These are phyloP conservation scores for Luzula sylvatica DNA, from an alignment of 176 grass and related monocot species.

Conservation along the genomic window DNA sequence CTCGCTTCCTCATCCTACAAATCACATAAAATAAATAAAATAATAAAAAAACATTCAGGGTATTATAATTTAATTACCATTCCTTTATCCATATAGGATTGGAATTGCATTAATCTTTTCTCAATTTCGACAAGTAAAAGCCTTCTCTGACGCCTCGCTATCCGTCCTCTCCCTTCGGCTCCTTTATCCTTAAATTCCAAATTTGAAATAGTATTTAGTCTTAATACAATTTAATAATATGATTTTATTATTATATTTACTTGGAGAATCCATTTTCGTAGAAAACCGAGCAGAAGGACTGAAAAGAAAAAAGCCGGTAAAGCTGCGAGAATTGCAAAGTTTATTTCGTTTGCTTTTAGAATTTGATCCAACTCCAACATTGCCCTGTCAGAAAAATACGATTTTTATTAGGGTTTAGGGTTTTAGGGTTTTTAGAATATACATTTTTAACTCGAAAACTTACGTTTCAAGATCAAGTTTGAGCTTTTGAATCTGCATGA, in stretches of 20 bases:
- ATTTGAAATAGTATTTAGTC: slow-evolving; percentile 1
- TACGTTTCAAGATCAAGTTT: slow-evolving; percentile 92
- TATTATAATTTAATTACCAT: slow-evolving; percentile 41
- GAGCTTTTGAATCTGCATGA: slow-evolving; percentile 90
- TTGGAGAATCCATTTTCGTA: slow-evolving; percentile 63
- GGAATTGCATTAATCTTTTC: slow-evolving; percentile 73
- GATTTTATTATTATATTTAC: slow-evolving; percentile 35
- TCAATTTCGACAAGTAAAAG: slow-evolving; percentile 74
- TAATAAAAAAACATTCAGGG: neutral
- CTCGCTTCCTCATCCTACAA: slow-evolving; percentile 61
- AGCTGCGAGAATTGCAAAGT: slow-evolving; percentile 95
- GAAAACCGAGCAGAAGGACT: slow-evolving; percentile 52
- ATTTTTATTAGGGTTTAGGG: too few species aligned
- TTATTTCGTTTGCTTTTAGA: slow-evolving; percentile 91
- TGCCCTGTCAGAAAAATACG: slow-evolving; percentile 36
- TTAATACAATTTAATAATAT: slow-evolving; percentile 4
- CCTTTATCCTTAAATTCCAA: slow-evolving; percentile 57
- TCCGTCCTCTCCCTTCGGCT: slow-evolving; percentile 74
- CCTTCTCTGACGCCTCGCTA: slow-evolving; percentile 80
- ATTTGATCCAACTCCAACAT: slow-evolving; percentile 98
- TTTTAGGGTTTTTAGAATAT: too few species aligned
- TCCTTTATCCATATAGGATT: slow-evolving; percentile 48
- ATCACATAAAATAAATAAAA: slow-evolving; percentile 6
- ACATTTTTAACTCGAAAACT: slow-evolving; percentile 26
- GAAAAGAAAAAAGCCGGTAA: slow-evolving; percentile 78